These are phyloP conservation scores for Samsoniella hepiali DNA, from an alignment of 2,329 filamentous ascomycete species.

Conservation along the genomic window DNA sequence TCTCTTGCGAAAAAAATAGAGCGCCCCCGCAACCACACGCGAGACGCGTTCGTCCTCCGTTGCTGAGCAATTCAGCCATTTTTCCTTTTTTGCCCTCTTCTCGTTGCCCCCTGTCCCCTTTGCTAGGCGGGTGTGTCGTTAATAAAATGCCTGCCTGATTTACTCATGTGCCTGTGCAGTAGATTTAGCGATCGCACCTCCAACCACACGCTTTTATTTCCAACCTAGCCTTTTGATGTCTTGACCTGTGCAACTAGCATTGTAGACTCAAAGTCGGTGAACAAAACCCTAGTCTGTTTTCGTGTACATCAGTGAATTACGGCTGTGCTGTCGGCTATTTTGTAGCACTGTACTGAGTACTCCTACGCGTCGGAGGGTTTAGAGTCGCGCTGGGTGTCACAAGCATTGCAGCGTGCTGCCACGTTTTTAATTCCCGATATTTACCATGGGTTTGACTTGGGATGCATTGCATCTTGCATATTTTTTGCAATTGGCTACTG, in stretches of 20 bases:
- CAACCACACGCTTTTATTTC: not conserved
- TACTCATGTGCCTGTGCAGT: not conserved
- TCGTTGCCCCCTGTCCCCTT: not conserved
- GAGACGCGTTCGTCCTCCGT: conserved; percentile 4
- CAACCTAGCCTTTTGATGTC: not conserved
- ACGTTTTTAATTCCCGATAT: not conserved
- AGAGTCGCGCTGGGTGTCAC: not conserved
- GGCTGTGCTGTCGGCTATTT: not conserved
- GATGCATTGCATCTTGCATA: not conserved
- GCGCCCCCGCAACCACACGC: not conserved
- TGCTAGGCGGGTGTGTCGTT: not conserved
- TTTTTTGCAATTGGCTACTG: not conserved
- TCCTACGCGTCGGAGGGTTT: not conserved
- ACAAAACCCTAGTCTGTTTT: not conserved
- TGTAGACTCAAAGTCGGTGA: not conserved
- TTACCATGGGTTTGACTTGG: not conserved
- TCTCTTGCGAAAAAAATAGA: not conserved
- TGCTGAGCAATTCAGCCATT: conserved; percentile 3
- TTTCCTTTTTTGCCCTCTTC: not conserved
- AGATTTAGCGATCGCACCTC: not conserved
- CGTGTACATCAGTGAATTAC: not conserved
- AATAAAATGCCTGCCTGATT: not conserved
- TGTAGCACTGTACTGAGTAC: not conserved
- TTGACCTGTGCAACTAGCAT: not conserved
- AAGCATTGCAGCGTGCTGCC: not conserved